Percentiles rank a stretch among this genome's conserved stretches.
Evolutionary conservation across 2,329 filamentous ascomycete genomes (phyloP).

Genomic region (Epichloe uncinata): DNA sequence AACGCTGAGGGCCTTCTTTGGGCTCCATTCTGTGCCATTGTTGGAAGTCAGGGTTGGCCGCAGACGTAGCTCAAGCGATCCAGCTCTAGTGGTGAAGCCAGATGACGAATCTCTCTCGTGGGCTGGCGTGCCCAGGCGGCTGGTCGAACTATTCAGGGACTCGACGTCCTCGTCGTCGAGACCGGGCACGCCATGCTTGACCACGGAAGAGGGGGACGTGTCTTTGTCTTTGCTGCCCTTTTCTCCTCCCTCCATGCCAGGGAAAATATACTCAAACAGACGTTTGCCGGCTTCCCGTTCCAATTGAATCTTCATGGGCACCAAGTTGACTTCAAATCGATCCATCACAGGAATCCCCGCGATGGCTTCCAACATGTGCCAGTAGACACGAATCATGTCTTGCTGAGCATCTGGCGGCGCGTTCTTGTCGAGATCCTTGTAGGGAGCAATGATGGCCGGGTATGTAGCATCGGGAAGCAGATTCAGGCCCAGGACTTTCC

Average conservation of each 20-base stretch:
- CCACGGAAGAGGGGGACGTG: conserved; percentile 50
- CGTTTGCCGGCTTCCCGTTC: conserved; percentile 87
- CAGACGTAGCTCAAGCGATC: conserved; percentile 68
- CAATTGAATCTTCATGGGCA: conserved; percentile 85
- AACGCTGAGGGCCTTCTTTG: conserved; percentile 35
- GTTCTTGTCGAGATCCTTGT: conserved; percentile 53
- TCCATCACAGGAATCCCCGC: conserved; percentile 96
- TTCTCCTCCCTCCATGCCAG: conserved; percentile 55
- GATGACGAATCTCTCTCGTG: conserved; percentile 30
- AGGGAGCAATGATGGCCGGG: conserved; percentile 89
- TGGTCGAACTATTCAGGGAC: conserved; percentile 25
- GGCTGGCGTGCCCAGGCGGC: conserved; percentile 23
- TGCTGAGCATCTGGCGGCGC: conserved; percentile 30
- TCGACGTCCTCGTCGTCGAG: conserved; percentile 29
- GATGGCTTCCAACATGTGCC: conserved; percentile 97
- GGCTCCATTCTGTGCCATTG: conserved; percentile 19
- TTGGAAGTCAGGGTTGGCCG: conserved; percentile 65
- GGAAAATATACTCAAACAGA: conserved; percentile 96
- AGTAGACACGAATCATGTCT: conserved; percentile 88
- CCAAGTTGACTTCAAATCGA: conserved; percentile 87
- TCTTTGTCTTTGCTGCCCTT: conserved; percentile 40
- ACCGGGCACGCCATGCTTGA: conserved; percentile 23
- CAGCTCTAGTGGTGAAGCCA: conserved; percentile 47
- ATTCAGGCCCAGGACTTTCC: conserved; percentile 79
- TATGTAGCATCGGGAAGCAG: conserved; percentile 83